phyloP scores from a whole-genome alignment of 1,284 basidiomycete species.

The Heterobasidion irregulare region DNA sequence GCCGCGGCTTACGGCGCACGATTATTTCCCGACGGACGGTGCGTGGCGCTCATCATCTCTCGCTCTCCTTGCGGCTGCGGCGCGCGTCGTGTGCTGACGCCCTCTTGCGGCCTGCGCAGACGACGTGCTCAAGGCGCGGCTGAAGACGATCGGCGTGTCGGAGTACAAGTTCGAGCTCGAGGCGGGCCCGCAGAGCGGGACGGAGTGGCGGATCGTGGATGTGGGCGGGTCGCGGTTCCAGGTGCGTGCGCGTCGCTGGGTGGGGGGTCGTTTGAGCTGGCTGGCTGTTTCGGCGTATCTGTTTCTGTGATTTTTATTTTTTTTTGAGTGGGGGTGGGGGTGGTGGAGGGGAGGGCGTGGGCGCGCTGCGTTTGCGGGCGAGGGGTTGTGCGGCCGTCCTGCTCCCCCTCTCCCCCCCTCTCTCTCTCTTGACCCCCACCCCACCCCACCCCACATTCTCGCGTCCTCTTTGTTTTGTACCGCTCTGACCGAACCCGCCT shows the following conservation, averaged over 20 bases:
- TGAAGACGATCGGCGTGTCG: conserved; percentile 65
- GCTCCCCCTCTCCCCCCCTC: too few relatives aligned
- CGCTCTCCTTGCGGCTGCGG: too few relatives aligned
- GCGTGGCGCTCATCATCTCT: conserved; percentile 10
- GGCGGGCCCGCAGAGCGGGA: conserved; percentile 60
- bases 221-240: conserved; percentile 72
- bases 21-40: conserved; percentile 67
- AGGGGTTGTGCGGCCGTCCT: too few relatives aligned
- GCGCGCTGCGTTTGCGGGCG: not conserved
- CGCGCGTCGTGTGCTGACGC: too few relatives aligned
- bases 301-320: not conserved
- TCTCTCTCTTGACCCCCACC: too few relatives aligned
- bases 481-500: too few relatives aligned
- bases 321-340: too few relatives aligned
- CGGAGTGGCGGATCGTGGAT: conserved; percentile 75
- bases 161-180: conserved; percentile 78
- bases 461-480: too few relatives aligned
- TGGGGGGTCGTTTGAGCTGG: too few relatives aligned
- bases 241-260: conserved; percentile 33
- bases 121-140: conserved; percentile 43
- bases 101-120: conserved; percentile 29
- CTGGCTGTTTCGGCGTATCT: too few relatives aligned
- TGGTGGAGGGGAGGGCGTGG: too few relatives aligned
- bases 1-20: conserved; percentile 50
- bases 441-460: too few relatives aligned